Evolutionary conservation across 1,139 yeast species (phyloP).

Genomic region (Taphrina populina): DNA sequence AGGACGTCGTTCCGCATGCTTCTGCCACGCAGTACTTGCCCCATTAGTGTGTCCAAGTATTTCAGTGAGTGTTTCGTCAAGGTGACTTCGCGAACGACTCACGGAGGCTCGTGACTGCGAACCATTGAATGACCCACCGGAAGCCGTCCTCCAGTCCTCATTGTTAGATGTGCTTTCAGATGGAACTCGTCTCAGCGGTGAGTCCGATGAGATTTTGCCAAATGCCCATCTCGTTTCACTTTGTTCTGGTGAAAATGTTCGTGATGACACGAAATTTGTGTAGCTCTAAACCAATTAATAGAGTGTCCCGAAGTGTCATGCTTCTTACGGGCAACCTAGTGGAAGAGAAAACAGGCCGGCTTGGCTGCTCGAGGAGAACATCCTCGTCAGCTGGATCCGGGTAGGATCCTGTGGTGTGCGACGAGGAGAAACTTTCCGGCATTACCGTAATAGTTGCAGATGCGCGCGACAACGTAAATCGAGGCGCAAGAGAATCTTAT

Average conservation of each 20-base stretch:
- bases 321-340: too few relatives aligned
- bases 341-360: too few relatives aligned
- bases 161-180: conserved; percentile 4
- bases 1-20: too few relatives aligned
- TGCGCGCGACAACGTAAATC: too few relatives aligned
- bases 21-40: too few relatives aligned
- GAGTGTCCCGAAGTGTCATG: background rate
- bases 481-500: too few relatives aligned
- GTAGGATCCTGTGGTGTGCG: conserved; percentile 3
- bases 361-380: background rate
- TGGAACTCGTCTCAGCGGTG: background rate
- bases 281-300: conserved; percentile 6
- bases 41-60: too few relatives aligned
- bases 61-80: too few relatives aligned
- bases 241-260: conserved; percentile 5
- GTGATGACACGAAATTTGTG: background rate
- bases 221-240: background rate
- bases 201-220: background rate
- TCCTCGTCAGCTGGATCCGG: conserved; percentile 25
- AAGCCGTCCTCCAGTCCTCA: conserved; percentile 15
- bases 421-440: conserved; percentile 3
- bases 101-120: background rate
- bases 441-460: too few relatives aligned
- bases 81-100: conserved; percentile 4
- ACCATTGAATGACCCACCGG: background rate